phyloP scores from a whole-genome alignment of 2,329 filamentous ascomycete species.

The Metarhizium brunneum region DNA sequence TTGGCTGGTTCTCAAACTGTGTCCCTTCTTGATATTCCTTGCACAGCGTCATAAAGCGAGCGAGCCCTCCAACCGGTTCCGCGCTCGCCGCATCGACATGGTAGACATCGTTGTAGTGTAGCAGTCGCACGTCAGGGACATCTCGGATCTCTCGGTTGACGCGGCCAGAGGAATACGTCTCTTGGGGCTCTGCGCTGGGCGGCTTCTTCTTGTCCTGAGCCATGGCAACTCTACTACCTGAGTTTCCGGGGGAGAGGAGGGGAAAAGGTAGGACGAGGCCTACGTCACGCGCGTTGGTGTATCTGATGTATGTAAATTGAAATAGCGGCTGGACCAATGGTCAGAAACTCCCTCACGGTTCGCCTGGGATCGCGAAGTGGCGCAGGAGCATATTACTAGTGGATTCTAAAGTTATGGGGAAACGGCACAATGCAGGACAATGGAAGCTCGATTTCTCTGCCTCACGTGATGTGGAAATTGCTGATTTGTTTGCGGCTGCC shows the following conservation, averaged over 20 bases:
- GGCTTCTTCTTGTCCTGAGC: constrained; percentile 1
- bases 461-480: too few species aligned
- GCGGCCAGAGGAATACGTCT: constrained; percentile 13
- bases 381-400: too few species aligned
- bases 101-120: constrained; percentile 94
- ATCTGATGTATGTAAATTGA: too few species aligned
- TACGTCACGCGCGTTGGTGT: too few species aligned
- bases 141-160: constrained; percentile 1
- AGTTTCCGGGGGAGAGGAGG: neutral
- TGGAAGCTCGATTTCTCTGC: too few species aligned
- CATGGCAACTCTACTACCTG: neutral
- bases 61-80: constrained; percentile 73
- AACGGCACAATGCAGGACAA: too few species aligned
- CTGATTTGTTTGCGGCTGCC: too few species aligned
- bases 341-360: too few species aligned
- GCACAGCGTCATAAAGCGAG: constrained; percentile 70
- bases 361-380: too few species aligned
- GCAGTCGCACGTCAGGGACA: constrained; percentile 62
- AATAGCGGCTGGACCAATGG: too few species aligned
- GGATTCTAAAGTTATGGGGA: too few species aligned
- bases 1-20: constrained; percentile 52
- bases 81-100: constrained; percentile 68
- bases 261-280: neutral
- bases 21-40: constrained; percentile 62
- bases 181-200: constrained; percentile 18